Base-by-base conservation (phyloP, 129 eudicot species). In the Lactuca saligna region DNA sequence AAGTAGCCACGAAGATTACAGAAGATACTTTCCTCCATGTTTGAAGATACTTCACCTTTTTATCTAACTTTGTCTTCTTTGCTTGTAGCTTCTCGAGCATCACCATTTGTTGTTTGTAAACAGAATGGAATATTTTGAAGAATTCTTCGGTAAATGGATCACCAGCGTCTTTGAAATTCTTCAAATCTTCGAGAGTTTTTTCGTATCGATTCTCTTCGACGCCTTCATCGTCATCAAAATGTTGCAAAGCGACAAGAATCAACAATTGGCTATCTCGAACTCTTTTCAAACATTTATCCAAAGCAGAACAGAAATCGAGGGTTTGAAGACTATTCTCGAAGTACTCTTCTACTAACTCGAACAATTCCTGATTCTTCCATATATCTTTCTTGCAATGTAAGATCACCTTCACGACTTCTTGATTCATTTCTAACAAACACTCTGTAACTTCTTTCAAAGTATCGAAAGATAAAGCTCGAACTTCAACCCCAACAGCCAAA, bases 71-170 rank as follows among this genome's bases (percentile, higher is more conserved):
- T 57, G 51, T 74, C 68, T 85, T 91, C 74, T 72, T 82, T 25
- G 75, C 46, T 58, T 91, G 95, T 66, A 91, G 70, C 66, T 84
- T 91, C 50, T 87, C 95, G 12, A 91, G 89, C 97, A 91, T 91
- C 63, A 54, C 20, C 76, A 79, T 72, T 73, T 91, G 97, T 48
- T 88, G 92, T 65, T 68, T 80, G 32, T 91, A 85, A 17, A 87
- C 88, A 1, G 92, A 87, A 55, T 91, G 90, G 56, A 91, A 91
- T 0, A 81, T 83, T 60, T 78, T 79, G 29, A 81, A 85, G 67
- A 91, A 91, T 31, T 91, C 97, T 11, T 85, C 96, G 0, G 97
- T 85, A 57, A 91, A 91, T 0, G 97, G 97, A 58, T 85, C 96
- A 1, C 96, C 97, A 0, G 88, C 86, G 1, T 74, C 86, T 54